phyloP scores from a whole-genome alignment of 179 eudicot genomes.

The Sideroxylon spinosum region DNA sequence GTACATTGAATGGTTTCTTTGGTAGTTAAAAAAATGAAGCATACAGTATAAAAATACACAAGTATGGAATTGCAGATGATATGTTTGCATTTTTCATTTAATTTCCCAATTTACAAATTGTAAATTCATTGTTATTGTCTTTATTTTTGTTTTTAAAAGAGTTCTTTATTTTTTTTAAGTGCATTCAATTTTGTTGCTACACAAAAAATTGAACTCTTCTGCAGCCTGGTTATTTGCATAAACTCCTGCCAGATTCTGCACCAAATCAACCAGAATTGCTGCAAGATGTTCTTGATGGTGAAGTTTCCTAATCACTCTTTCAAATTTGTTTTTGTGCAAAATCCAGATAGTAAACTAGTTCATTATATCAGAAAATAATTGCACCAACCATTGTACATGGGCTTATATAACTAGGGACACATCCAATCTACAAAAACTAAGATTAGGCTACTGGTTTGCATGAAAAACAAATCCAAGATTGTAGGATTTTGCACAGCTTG shows the following conservation, averaged over 20 bases:
- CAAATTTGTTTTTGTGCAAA: not conserved
- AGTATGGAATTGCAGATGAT: not conserved
- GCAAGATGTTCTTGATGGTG: slow-evolving; percentile 74
- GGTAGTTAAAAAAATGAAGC: not conserved
- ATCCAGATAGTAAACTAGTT: no score
- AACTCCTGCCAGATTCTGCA: slow-evolving; percentile 73
- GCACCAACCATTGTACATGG: no score
- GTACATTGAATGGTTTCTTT: not conserved
- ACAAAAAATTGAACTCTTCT: slow-evolving; percentile 7
- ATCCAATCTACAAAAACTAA: no score
- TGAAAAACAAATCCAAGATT: no score
- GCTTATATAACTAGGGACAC: no score
- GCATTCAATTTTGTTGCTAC: not conserved
- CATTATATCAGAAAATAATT: no score
- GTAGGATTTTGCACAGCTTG: no score
- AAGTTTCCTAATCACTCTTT: slow-evolving; percentile 11
- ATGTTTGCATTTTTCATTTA: not conserved
- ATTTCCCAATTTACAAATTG: not conserved
- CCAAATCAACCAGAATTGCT: slow-evolving; percentile 69
- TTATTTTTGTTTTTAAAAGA: not conserved
- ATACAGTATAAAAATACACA: not conserved
- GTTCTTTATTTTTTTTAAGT: not conserved
- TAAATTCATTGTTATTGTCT: not conserved
- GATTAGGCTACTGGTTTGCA: no score
- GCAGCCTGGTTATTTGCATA: slow-evolving; percentile 88